Conservation (phyloP, 352 stramenopile species). For the Pythium sp. region DNA sequence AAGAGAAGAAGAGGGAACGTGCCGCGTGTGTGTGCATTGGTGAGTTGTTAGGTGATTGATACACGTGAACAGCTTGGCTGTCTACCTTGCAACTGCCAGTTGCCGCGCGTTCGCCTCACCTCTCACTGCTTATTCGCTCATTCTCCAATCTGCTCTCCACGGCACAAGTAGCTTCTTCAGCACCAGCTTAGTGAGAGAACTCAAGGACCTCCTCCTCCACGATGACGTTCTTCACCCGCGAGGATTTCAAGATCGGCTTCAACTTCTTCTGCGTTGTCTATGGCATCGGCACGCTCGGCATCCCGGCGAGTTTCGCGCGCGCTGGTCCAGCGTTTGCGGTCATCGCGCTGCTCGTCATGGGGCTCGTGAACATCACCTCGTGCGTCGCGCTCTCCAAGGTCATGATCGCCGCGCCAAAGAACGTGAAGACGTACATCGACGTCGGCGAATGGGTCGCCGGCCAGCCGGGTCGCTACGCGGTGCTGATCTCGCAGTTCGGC, state of each 20-base stretch:
- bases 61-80: not conserved
- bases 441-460: constrained; percentile 61
- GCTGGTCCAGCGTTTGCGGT: constrained; percentile 42
- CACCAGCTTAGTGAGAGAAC: not conserved
- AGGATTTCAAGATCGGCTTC: constrained; percentile 63
- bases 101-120: not conserved
- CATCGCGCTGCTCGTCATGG: constrained; percentile 57
- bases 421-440: constrained; percentile 60
- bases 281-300: constrained; percentile 58
- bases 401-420: constrained; percentile 54
- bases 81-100: not conserved
- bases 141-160: constrained; percentile 10
- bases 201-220: constrained; percentile 1
- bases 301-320: constrained; percentile 63
- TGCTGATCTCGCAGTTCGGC: constrained; percentile 54
- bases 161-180: not conserved
- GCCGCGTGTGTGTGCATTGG: not conserved
- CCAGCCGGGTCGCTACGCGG: constrained; percentile 40
- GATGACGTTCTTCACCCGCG: constrained; percentile 58
- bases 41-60: constrained; percentile 5
- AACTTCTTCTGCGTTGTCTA: constrained; percentile 70
- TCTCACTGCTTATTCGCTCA: not conserved
- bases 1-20: not conserved
- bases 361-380: constrained; percentile 56
- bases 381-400: constrained; percentile 57